Conservation (phyloP, 805 yeast genomes). For the Priceomyces medius region DNA sequence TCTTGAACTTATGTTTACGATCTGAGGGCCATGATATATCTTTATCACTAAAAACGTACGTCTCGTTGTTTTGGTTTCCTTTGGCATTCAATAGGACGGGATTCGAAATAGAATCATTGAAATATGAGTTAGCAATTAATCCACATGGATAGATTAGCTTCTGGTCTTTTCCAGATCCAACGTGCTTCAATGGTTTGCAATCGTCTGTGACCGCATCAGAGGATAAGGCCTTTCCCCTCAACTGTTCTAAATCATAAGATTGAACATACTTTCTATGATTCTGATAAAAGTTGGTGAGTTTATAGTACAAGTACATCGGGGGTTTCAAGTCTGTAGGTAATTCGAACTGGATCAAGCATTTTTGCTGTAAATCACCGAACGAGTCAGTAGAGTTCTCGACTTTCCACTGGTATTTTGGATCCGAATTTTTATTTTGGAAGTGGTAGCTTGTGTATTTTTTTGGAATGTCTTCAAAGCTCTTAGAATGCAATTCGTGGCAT, state of each 20-base stretch:
- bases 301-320: constrained; percentile 77
- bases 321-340: constrained; percentile 68
- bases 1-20: constrained; percentile 60
- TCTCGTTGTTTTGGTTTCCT: constrained; percentile 42
- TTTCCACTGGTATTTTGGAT: constrained; percentile 65
- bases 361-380: constrained; percentile 35
- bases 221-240: constrained; percentile 70
- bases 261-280: constrained; percentile 93
- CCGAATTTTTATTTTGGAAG: constrained; percentile 48
- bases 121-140: constrained; percentile 84
- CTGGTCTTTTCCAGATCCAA: constrained; percentile 38
- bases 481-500: constrained; percentile 55
- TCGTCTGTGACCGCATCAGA: constrained; percentile 45
- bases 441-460: constrained; percentile 55
- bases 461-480: constrained; percentile 54
- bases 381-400: constrained; percentile 33
- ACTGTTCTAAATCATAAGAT: constrained; percentile 76
- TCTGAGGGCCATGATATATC: constrained; percentile 89
- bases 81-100: constrained; percentile 48
- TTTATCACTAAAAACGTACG: constrained; percentile 44
- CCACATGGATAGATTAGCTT: constrained; percentile 86
- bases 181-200: constrained; percentile 38
- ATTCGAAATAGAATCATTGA: constrained; percentile 78
- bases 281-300: constrained; percentile 86
- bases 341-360: constrained; percentile 69